Evolutionary conservation across 2,329 filamentous ascomycete species (phyloP), one percentile per base, ranked within the genome.

Genomic region (Penicillium sp.): DNA sequence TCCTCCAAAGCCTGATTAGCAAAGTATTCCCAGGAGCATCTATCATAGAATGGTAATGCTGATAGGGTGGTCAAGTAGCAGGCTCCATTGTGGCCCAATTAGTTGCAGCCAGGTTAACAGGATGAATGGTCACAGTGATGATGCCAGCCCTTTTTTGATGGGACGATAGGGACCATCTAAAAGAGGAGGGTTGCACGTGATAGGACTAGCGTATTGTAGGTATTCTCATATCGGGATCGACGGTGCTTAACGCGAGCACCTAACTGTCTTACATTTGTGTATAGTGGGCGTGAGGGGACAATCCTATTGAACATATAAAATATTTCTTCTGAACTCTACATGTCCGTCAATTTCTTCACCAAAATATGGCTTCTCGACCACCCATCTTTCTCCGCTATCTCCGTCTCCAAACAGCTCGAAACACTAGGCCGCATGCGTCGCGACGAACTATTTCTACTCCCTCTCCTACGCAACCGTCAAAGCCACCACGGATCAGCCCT

Each of bases 361-460:
- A 24, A 3, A 39, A 9, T 19, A 59, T 61, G 58, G 26, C 47
- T 19, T 24, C 37, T 29, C 52, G 43, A 28, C 40, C 52, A 33
- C 29, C 38, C 29, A 48, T n/a, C 26, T 32, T 54, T 26, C 45
- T 54, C 40, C 57, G 53, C 19, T 48, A 44, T 42, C 40, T 62
- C 44, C 56, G 52, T 45, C 45, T 55, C 32, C 51, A 53, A 52
- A 50, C 48, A 32, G 32, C 38, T 29, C 48, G 48, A 31, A 29
- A 41, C 28, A 47, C 35, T 44, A 37, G 35, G 37, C 44, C 38
- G 39, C 44, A 26, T 31, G 24, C 37, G 10, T 45, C 53, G 10
- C 59, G 59, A 24, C 58, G 63, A 35, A 43, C 38, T 21, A 49
- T 62, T 19, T 61, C 64, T 12, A 61, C 61, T 12, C 54, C 60